These are phyloP conservation scores for Kluyveromyces marxianus DNA, from an alignment of 1,139 yeast genomes.

Conservation along the genomic window DNA sequence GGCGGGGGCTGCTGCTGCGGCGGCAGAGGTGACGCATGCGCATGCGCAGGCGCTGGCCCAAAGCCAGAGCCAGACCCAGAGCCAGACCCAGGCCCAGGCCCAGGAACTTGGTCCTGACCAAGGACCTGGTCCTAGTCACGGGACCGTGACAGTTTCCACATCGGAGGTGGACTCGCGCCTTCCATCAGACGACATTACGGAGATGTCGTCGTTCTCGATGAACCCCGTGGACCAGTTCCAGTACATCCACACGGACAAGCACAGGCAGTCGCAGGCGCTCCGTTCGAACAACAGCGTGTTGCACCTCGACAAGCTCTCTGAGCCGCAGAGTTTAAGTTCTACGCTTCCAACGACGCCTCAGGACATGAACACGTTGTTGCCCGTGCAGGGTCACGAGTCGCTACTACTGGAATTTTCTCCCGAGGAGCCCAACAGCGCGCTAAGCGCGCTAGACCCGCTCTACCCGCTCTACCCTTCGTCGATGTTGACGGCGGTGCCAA, in stretches of 20 bases:
- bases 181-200: conserved; percentile 5
- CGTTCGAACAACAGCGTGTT: not conserved
- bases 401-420: conserved; percentile 2
- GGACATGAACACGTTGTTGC: not conserved
- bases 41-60: not conserved
- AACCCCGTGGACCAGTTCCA: conserved; percentile 1
- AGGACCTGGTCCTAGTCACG: conserved; percentile 2
- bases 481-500: conserved; percentile 1
- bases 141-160: not conserved
- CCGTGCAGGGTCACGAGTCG: not conserved
- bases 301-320: not conserved
- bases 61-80: conserved; percentile 3
- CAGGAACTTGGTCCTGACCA: not conserved
- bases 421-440: not conserved
- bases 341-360: conserved; percentile 1
- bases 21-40: not conserved
- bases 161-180: conserved; percentile 1
- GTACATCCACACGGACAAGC: not conserved
- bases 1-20: not conserved
- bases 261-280: not conserved
- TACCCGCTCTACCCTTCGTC: conserved; percentile 3
- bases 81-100: not conserved
- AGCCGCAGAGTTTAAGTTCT: not conserved
- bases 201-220: conserved; percentile 5
- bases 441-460: not conserved